Percentiles rank a stretch among this genome's conserved stretches.
Evolutionary conservation across 352 stramenopile genomes (phyloP).

Genomic region (Pilasporangium apinafurcum): DNA sequence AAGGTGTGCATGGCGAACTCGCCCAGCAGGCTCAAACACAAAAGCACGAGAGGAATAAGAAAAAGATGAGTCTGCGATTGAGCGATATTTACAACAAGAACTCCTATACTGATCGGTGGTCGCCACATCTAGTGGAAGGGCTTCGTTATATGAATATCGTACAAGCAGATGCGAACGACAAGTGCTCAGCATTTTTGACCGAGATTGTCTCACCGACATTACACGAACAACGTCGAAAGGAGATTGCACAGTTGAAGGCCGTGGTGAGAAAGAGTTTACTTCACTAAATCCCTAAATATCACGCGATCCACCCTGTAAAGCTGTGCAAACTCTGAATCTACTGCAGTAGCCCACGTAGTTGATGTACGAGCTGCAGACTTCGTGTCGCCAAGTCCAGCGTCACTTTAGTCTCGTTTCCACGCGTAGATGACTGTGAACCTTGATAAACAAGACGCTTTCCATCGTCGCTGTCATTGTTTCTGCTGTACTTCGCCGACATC

Average conservation of each 20-base stretch:
- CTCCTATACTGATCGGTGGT: conserved; percentile 50
- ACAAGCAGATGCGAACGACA: conserved; percentile 44
- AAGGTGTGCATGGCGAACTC: conserved; percentile 37
- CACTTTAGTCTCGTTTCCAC: conserved; percentile 1
- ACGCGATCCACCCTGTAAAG: not conserved
- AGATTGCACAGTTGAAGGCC: conserved; percentile 39
- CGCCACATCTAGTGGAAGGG: conserved; percentile 28
- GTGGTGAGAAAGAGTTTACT: conserved; percentile 10
- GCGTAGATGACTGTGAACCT: not conserved
- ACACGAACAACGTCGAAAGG: conserved; percentile 36
- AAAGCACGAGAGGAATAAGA: not conserved
- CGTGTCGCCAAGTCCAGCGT: conserved; percentile 2
- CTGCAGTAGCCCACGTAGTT: not conserved
- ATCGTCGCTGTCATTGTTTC: not conserved
- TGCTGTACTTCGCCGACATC: not conserved
- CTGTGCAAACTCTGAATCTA: too few relatives aligned
- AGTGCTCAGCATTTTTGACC: conserved; percentile 45
- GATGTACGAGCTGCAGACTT: not conserved
- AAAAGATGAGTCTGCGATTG: not conserved
- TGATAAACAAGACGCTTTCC: not conserved
- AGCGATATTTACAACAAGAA: too few relatives aligned
- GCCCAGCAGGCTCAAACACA: conserved; percentile 9
- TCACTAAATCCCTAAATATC: not conserved
- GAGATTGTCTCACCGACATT: conserved; percentile 27
- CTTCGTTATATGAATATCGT: conserved; percentile 47